These are phyloP conservation scores for Ophiocordyceps robertsii DNA, from an alignment of 2,329 filamentous ascomycete species.

Conservation along the genomic window DNA sequence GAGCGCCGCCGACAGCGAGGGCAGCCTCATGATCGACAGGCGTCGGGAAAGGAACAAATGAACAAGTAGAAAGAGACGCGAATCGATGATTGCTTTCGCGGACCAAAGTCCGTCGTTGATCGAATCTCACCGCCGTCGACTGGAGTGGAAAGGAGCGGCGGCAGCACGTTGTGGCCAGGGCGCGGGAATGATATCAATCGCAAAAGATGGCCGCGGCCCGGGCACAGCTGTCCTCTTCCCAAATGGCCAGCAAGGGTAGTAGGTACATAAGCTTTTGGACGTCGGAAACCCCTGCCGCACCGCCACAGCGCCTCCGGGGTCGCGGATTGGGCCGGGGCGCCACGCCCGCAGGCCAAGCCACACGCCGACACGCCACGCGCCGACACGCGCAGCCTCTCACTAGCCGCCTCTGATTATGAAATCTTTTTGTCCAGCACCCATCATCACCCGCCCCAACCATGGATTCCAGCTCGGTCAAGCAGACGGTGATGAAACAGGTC, in stretches of 20 bases:
- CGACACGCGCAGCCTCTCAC: constrained; percentile 12
- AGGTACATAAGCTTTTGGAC: neutral
- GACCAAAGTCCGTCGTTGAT: neutral
- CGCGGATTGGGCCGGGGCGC: constrained; percentile 3
- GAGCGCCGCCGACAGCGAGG: constrained; percentile 31
- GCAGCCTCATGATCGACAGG: constrained; percentile 30
- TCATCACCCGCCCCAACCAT: constrained; percentile 25
- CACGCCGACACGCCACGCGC: too few relatives aligned
- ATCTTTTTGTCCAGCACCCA: neutral
- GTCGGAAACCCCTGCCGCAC: constrained; percentile 1
- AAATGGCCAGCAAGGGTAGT: neutral
- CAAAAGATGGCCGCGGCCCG: neutral
- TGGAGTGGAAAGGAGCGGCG: neutral
- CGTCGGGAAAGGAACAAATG: neutral
- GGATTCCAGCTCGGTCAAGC: constrained; percentile 46
- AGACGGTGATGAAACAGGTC: constrained; percentile 52
- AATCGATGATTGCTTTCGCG: neutral
- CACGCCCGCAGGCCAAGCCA: neutral
- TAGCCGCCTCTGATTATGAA: neutral
- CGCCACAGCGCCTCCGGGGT: constrained; percentile 10
- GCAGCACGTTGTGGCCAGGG: neutral
- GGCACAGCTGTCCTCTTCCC: constrained; percentile 12
- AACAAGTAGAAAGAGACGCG: neutral
- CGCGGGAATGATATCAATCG: neutral
- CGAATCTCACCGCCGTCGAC: neutral